A percentile compares a stretch with the other conserved stretches of the same genome.
Conservation (phyloP, 2,329 filamentous ascomycete genomes). For the Colletotrichum tanaceti region DNA sequence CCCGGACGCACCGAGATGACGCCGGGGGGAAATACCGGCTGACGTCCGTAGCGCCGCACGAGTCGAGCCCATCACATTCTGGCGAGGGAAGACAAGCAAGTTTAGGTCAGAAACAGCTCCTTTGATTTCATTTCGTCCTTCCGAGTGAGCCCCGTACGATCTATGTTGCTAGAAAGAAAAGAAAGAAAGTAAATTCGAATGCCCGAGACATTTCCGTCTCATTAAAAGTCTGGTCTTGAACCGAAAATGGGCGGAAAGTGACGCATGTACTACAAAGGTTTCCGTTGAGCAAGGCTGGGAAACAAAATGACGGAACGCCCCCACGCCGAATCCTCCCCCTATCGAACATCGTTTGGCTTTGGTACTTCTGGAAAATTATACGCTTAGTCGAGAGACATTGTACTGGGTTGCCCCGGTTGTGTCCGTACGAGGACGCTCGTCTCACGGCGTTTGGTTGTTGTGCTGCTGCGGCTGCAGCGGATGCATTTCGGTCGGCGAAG, state of each 20-base stretch:
- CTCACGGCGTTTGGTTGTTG: conserved; percentile 21
- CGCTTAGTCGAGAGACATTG: background rate
- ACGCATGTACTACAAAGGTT: background rate
- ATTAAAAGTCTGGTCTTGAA: background rate
- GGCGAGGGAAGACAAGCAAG: background rate
- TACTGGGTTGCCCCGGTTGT: background rate
- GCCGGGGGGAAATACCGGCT: conserved; percentile 11
- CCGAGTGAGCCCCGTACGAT: background rate
- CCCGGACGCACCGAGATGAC: background rate
- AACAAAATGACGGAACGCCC: background rate
- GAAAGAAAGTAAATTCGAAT: background rate
- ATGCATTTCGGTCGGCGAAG: conserved; percentile 31
- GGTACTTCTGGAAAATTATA: background rate
- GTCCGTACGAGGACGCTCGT: too few species aligned
- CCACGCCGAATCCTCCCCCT: background rate
- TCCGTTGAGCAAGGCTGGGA: background rate
- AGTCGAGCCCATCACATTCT: background rate
- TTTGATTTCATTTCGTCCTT: background rate
- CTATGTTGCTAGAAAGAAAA: background rate
- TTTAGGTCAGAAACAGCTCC: background rate
- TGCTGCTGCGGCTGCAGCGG: conserved; percentile 21
- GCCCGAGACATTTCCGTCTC: background rate
- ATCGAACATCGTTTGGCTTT: background rate
- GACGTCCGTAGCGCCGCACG: conserved; percentile 14
- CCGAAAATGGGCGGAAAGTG: background rate